A percentile compares a stretch with the other conserved stretches of the same genome.
Evolutionary conservation across 2,329 filamentous ascomycete species (phyloP).

Genomic region (Diplodia corticola): DNA sequence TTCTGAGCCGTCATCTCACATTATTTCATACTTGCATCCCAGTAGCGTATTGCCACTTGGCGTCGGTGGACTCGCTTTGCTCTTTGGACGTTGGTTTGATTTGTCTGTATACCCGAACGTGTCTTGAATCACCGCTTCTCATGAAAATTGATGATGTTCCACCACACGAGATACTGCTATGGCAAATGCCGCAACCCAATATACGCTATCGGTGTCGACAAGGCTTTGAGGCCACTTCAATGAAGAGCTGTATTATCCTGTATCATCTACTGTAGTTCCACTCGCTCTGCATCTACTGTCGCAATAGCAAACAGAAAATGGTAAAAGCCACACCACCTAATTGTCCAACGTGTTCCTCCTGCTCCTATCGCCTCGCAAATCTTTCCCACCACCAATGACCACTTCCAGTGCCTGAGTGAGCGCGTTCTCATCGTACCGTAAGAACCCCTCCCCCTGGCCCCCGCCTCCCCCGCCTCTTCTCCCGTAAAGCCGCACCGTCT

Average conservation of each 20-base stretch:
- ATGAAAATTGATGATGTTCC: no score
- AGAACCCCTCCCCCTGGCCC: conserved; percentile 44
- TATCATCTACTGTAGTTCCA: background rate
- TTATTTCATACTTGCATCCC: no score
- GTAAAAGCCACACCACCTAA: background rate
- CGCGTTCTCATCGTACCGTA: conserved; percentile 74
- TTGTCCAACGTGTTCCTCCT: conserved; percentile 58
- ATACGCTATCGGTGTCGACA: no score
- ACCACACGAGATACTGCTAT: no score
- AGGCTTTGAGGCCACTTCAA: no score
- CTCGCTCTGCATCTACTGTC: background rate
- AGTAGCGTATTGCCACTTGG: no score
- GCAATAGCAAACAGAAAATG: background rate
- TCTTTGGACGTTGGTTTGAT: no score
- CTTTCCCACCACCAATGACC: conserved; percentile 66
- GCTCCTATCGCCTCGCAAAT: conserved; percentile 52
- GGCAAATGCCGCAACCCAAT: no score
- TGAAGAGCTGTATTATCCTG: background rate
- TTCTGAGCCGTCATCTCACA: no score
- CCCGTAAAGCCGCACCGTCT: conserved; percentile 75
- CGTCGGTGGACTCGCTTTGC: no score
- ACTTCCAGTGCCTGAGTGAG: conserved; percentile 74
- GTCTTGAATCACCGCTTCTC: no score
- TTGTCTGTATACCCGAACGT: no score
- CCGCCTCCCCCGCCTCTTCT: conserved; percentile 55